A percentile compares a stretch with the other conserved stretches of the same genome.
Evolutionary conservation across 23 red algal species (phyloP).

Genomic region (Gracilaria gracilis): DNA sequence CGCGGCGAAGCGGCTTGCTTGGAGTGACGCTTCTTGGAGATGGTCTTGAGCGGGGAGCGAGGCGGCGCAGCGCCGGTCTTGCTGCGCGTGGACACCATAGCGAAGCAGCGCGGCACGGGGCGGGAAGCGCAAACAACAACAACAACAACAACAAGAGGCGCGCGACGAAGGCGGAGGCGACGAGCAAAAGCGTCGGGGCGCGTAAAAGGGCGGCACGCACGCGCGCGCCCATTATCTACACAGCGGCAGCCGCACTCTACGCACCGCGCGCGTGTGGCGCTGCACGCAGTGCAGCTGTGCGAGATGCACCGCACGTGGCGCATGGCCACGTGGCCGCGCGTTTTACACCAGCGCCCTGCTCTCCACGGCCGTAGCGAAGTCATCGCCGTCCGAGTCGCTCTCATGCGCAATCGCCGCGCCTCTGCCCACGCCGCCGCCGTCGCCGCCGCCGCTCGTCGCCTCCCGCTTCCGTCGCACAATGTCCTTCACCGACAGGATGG

Average conservation of each 20-base stretch:
- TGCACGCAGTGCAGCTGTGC: neutral
- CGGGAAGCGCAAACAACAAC: no score
- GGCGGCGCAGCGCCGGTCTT: constrained; percentile 61
- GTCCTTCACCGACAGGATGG: constrained; percentile 64
- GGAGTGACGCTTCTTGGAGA: constrained; percentile 43
- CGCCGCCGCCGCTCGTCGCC: constrained; percentile 7
- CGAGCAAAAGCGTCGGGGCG: no score
- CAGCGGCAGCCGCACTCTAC: neutral
- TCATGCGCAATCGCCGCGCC: neutral
- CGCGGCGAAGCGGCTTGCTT: neutral
- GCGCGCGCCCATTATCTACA: no score
- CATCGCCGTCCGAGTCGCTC: constrained; percentile 27
- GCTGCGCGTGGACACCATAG: constrained; percentile 66
- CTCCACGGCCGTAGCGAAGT: constrained; percentile 21
- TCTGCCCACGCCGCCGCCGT: neutral
- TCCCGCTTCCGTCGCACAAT: constrained; percentile 55
- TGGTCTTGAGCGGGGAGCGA: constrained; percentile 23
- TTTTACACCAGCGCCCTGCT: constrained; percentile 7
- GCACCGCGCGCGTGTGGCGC: neutral
- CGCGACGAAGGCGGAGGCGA: neutral
- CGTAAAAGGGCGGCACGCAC: no score
- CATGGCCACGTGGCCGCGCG: constrained; percentile 17
- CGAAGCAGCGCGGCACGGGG: no score
- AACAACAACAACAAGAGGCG: no score
- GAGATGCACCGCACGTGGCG: constrained; percentile 30